These are phyloP conservation scores for Cadophora sp. DNA, from an alignment of 2,329 filamentous ascomycete genomes.

Conservation along the genomic window DNA sequence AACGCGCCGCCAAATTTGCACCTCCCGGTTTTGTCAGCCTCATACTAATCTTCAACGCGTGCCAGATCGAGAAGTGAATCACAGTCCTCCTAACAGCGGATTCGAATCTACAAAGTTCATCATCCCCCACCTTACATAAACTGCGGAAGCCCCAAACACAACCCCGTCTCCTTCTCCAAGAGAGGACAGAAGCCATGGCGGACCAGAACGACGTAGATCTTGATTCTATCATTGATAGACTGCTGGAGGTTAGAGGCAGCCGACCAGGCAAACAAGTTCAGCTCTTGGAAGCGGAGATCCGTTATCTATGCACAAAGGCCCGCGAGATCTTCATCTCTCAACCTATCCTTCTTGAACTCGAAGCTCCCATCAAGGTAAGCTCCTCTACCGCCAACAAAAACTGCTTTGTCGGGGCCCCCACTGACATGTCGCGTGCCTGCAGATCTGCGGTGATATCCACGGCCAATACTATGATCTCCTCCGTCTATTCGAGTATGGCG, in stretches of 20 bases:
- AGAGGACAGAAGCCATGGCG: slow-evolving; percentile 62
- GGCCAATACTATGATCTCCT: slow-evolving; percentile 99
- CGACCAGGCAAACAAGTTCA: slow-evolving; percentile 98
- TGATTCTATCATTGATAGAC: slow-evolving; percentile 98
- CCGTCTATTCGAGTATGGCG: slow-evolving; percentile 96
- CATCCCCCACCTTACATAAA: slow-evolving; percentile 26
- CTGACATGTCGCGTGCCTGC: slow-evolving; percentile 23
- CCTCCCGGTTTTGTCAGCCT: slow-evolving; percentile 30
- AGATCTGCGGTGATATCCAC: slow-evolving; percentile 99
- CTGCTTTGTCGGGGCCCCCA: neutral
- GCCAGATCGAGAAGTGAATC: slow-evolving; percentile 44
- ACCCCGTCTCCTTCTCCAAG: slow-evolving; percentile 41
- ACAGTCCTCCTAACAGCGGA: slow-evolving; percentile 44
- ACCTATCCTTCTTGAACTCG: slow-evolving; percentile 95
- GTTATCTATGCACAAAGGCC: slow-evolving; percentile 96
- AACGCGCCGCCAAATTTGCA: slow-evolving; percentile 33
- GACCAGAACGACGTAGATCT: slow-evolving; percentile 92
- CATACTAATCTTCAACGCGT: slow-evolving; percentile 37
- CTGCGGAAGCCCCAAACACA: slow-evolving; percentile 42
- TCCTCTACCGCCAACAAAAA: neutral
- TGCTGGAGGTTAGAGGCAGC: slow-evolving; percentile 97
- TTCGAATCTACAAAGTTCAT: slow-evolving; percentile 30
- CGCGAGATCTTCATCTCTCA: slow-evolving; percentile 99
- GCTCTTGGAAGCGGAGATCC: slow-evolving; percentile 93
- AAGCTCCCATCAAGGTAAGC: slow-evolving; percentile 96